Base-by-base conservation (phyloP, 768 basidiomycete species). In the Amanita muscaria region DNA sequence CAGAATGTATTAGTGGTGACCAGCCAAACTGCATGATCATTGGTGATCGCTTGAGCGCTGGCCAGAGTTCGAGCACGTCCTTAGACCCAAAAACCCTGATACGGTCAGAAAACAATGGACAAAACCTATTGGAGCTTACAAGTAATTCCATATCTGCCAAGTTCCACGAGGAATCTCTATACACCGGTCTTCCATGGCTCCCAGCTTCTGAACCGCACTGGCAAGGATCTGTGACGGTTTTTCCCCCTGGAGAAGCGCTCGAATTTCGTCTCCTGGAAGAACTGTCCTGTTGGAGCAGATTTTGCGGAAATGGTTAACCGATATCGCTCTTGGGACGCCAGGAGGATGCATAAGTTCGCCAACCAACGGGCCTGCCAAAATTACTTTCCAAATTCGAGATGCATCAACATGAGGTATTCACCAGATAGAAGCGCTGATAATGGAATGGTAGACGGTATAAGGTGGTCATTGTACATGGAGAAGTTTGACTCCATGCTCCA, bases 1-100 rank as follows among this genome's bases (percentile, higher is more conserved):
- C 69, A n/a, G 55, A 55, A 37, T 75, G 61, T 46, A 84, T 63
- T 3, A 83, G 69, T 0, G 77, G 67, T 0, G 84, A 84, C 80
- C 80, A 83, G 14, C 66, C 63, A 56, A 77, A 80, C 25, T 71
- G 50, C 4, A 64, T 69, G 6, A 84, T 55, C 4, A 73, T 65
- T 0, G 77, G 72, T 24, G 76, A 77, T 1, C 55, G 47, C 7
- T 69, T 67, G 3, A 79, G 57, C 4, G 67, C 56, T 3, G 62
- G 62, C 68, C 69, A 69, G 16, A 76, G 49, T 22, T 65, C 64
- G 15, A 77, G 65, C 4, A 77, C 56, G 9, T 67, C 61, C 5
- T 59, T 44, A 0, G 64, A 59, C 19, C 71, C 72, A 34, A 82
- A 76, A 22, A 79, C 48, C 65, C 83, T 84, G 49, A 29, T 24